These are phyloP conservation scores for Suillus hirtellus DNA, from an alignment of 768 basidiomycete genomes.

Conservation along the genomic window DNA sequence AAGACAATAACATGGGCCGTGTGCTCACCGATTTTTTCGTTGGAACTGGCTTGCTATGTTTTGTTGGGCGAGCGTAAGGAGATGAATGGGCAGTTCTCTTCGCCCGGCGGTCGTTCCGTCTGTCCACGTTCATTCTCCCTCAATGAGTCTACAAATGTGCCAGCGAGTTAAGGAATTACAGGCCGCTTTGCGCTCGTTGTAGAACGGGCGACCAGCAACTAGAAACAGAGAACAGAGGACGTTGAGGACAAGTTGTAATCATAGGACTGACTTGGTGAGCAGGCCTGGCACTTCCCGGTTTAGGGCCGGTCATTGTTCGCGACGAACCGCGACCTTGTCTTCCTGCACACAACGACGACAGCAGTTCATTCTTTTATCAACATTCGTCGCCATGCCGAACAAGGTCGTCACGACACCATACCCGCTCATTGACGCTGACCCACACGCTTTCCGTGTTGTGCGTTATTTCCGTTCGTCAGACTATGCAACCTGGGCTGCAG, in stretches of 20 bases:
- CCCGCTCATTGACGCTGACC: constrained; percentile 94
- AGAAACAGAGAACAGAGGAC: constrained; percentile 11
- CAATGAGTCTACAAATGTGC: constrained; percentile 14
- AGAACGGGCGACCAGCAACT: constrained; percentile 8
- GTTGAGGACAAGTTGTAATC: constrained; percentile 22
- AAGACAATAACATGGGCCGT: background rate
- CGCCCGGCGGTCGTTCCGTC: constrained; percentile 44
- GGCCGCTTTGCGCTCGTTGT: constrained; percentile 10
- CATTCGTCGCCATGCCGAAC: constrained; percentile 35
- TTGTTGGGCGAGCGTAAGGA: constrained; percentile 53
- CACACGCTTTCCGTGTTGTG: constrained; percentile 83
- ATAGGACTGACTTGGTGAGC: constrained; percentile 13
- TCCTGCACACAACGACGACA: background rate
- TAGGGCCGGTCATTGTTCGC: constrained; percentile 34
- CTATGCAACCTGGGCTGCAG: constrained; percentile 80
- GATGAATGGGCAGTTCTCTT: constrained; percentile 41
- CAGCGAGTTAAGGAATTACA: constrained; percentile 6
- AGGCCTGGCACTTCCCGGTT: constrained; percentile 22
- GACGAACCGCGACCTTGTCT: constrained; percentile 9
- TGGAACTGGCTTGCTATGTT: constrained; percentile 24
- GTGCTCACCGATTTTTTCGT: constrained; percentile 50
- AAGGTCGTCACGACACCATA: constrained; percentile 64
- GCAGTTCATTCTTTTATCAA: constrained; percentile 5
- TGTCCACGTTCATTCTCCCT: constrained; percentile 55
- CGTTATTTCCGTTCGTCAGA: constrained; percentile 88